Evolutionary conservation across 176 grass and related monocot species (phyloP), one percentile per base, ranked within the genome.

Genomic region (Phoenix roebelenii): DNA sequence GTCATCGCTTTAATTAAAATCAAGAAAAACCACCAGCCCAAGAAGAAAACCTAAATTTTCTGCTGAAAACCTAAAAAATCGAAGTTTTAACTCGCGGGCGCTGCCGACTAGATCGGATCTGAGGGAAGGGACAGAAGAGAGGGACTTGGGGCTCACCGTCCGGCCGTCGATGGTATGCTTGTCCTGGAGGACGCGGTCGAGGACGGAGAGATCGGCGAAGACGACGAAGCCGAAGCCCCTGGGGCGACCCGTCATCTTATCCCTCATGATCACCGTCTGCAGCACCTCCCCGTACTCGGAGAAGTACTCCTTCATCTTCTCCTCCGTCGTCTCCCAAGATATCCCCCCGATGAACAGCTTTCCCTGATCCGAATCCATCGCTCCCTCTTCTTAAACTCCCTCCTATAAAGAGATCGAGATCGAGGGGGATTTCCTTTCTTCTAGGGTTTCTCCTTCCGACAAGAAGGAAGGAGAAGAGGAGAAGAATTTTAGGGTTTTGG

Each of bases 301-400:
- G 74, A 98, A 98, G 85, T 98, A 83, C 18, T 98, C 94, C 55
- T 66, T 84, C 16, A 98, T 74, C 85, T 88, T 98, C 4, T 98
- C 94, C 76, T 98, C 94, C 54, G 88, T 81, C 32, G 94, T 98
- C 52, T 98, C 94, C 94, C 94, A 98, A 18, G 94, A 98, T 75
- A 98, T 93, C 65, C 94, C 94, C 69, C 94, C 94, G 72, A 98
- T 85, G 73, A 98, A 98, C 30, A 98, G 74, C 79, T 98, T 98
- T 28, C 94, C 94, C 76, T 92, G 79, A 76, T 98, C 94, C 69
- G 84, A 98, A 72, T 98, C 94, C 94, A 98, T 98, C 50, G 5
- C 20, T 29, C 18, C 44, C 58, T 64, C 53, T 66, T 76, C 66
- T 35, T 44, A 22, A 56, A 59, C 17, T 44, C 35, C 35, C 35